A percentile compares a stretch with the other conserved stretches of the same genome.
phyloP scores from a whole-genome alignment of 176 grass and related monocot species.

The Triticum dicoccoides region DNA sequence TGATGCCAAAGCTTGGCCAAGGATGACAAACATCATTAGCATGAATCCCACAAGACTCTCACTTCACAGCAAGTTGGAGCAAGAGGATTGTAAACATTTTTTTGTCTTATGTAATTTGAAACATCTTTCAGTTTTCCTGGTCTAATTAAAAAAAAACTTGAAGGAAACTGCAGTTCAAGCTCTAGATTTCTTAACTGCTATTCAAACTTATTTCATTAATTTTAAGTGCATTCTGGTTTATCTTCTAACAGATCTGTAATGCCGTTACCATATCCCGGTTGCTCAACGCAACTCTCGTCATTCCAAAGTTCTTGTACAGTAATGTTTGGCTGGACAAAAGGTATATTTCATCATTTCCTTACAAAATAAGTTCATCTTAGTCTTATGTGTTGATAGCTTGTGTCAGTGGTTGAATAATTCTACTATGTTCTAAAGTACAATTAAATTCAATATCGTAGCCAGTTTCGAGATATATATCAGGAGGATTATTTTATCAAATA shows the following conservation, averaged over 20 bases:
- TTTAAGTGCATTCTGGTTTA: conserved; percentile 1
- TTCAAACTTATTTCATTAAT: conserved; percentile 21
- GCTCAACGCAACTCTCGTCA: conserved; percentile 89
- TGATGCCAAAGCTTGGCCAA: background rate
- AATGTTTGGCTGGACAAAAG: conserved; percentile 96
- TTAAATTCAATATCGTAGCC: conserved; percentile 74
- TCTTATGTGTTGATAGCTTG: conserved; percentile 13
- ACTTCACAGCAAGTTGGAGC: background rate
- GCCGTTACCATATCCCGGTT: conserved; percentile 76
- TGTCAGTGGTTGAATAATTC: background rate
- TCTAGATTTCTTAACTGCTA: background rate
- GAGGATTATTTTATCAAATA: conserved; percentile 95
- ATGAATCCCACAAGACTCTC: conserved; percentile 7
- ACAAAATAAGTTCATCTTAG: background rate
- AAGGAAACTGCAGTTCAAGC: background rate
- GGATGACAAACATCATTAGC: background rate
- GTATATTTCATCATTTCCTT: conserved; percentile 34
- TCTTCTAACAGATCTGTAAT: conserved; percentile 87
- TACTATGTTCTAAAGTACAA: conserved; percentile 35
- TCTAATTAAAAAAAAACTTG: background rate
- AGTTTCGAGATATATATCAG: conserved; percentile 99
- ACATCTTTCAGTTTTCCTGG: background rate
- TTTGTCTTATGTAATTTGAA: background rate
- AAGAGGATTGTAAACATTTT: background rate
- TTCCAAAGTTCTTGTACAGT: conserved; percentile 89